Evolutionary conservation across 495 filamentous ascomycete genomes (phyloP).

Genomic region (Polyplosphaeria fusca): DNA sequence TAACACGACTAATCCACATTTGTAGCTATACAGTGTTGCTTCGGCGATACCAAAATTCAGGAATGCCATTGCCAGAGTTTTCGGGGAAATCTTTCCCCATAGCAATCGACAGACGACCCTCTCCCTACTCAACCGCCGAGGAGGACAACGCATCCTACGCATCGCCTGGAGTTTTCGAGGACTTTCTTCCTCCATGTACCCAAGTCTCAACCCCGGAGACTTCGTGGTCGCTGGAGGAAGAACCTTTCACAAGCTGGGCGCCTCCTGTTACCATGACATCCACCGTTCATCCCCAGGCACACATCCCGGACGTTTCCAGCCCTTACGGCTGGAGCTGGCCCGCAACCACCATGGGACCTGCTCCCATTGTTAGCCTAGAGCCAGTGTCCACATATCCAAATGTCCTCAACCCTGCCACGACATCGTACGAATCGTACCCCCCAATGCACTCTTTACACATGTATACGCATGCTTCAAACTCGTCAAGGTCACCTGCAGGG

Average conservation of each 20-base stretch:
- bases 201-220: slow-evolving; percentile 25
- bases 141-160: slow-evolving; percentile 15
- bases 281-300: neutral
- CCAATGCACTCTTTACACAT: neutral
- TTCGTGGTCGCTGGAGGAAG: slow-evolving; percentile 15
- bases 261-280: too few relatives aligned
- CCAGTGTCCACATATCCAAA: slow-evolving; percentile 2
- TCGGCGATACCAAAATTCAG: slow-evolving; percentile 26
- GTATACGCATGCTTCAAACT: neutral
- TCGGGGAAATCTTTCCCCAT: neutral
- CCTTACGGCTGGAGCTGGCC: slow-evolving; percentile 22
- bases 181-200: slow-evolving; percentile 6
- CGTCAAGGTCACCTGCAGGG: neutral
- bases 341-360: slow-evolving; percentile 1
- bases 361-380: neutral
- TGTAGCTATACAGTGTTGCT: slow-evolving; percentile 23
- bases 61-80: slow-evolving; percentile 16
- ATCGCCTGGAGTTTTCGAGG: slow-evolving; percentile 4
- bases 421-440: slow-evolving; percentile 6
- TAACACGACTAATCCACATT: too few relatives aligned
- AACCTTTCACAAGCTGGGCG: slow-evolving; percentile 13
- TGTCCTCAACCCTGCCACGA: neutral
- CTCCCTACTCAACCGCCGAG: slow-evolving; percentile 7
- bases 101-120: neutral
- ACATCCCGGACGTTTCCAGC: neutral